Conservation (phyloP, 345 rosid genomes). For the Ceriops tagal region DNA sequence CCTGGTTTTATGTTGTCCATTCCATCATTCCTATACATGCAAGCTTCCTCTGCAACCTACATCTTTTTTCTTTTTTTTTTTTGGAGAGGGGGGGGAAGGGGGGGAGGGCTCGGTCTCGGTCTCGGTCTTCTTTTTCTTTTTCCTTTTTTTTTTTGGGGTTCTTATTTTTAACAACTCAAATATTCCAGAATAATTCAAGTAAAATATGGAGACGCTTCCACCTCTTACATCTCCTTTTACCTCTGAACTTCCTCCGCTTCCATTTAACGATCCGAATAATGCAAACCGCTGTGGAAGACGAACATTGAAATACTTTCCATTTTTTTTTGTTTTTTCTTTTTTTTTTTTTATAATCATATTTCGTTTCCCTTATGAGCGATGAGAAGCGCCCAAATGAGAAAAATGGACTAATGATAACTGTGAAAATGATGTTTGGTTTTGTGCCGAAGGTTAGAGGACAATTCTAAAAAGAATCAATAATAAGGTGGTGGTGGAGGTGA, state of each 20-base stretch:
- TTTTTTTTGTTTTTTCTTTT: slow-evolving; percentile 6
- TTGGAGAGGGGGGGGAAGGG: too few relatives aligned
- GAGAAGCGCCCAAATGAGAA: slow-evolving; percentile 43
- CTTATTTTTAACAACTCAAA: slow-evolving; percentile 33
- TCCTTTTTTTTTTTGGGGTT: slow-evolving; percentile 6
- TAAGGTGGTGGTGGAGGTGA: slow-evolving; percentile 98
- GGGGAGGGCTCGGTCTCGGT: too few relatives aligned
- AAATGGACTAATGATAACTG: slow-evolving; percentile 11
- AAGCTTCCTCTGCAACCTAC: slow-evolving; percentile 50
- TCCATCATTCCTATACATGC: slow-evolving; percentile 63
- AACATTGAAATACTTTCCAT: slow-evolving; percentile 13
- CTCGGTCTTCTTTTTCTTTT: too few relatives aligned
- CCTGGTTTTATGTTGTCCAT: slow-evolving; percentile 31
- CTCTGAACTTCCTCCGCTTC: not conserved
- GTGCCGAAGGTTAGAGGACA: slow-evolving; percentile 37
- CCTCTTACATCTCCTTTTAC: slow-evolving; percentile 44
- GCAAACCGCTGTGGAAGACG: slow-evolving; percentile 3
- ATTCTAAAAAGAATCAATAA: slow-evolving; percentile 84
- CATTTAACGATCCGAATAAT: not conserved
- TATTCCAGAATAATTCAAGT: slow-evolving; percentile 52
- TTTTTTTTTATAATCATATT: not conserved
- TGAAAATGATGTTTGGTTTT: slow-evolving; percentile 5
- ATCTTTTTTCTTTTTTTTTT: slow-evolving; percentile 13
- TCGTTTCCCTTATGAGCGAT: slow-evolving; percentile 31
- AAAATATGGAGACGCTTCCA: slow-evolving; percentile 44